Percentiles rank a stretch among this genome's conserved stretches.
phyloP scores from a whole-genome alignment of 2,329 filamentous ascomycete species.

The Exophiala bonariae region DNA sequence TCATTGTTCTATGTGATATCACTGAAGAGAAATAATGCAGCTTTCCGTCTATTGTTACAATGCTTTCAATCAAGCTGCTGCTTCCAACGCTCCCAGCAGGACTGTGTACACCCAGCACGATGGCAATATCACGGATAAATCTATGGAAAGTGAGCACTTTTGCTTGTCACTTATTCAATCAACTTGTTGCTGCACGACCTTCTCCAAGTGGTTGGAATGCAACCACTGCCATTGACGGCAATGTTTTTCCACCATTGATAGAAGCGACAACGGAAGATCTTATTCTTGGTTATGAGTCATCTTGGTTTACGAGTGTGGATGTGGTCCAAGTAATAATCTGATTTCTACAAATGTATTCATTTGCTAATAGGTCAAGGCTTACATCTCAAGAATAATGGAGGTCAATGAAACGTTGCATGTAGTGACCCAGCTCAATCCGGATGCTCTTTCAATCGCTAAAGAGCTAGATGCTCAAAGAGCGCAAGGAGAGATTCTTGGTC shows the following conservation, averaged over 20 bases:
- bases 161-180: conserved; percentile 5
- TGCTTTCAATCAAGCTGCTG: no score
- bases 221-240: conserved; percentile 21
- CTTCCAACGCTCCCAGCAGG: no score
- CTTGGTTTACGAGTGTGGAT: conserved; percentile 58
- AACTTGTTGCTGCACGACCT: conserved; percentile 5
- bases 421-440: conserved; percentile 58
- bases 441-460: conserved; percentile 51
- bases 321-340: conserved; percentile 45
- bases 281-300: conserved; percentile 47
- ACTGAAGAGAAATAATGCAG: no score
- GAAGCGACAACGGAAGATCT: conserved; percentile 56
- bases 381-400: conserved; percentile 51
- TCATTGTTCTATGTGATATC: no score
- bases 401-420: conserved; percentile 54
- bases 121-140: no score
- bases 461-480: conserved; percentile 50
- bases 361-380: conserved; percentile 40
- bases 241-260: conserved; percentile 41
- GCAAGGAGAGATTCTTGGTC: conserved; percentile 49
- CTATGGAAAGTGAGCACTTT: not conserved
- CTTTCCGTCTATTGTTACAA: no score
- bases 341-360: conserved; percentile 1
- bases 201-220: conserved; percentile 10
- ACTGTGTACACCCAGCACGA: no score